phyloP scores from a whole-genome alignment of 768 basidiomycete genomes.

The Antrodiella citrinella region DNA sequence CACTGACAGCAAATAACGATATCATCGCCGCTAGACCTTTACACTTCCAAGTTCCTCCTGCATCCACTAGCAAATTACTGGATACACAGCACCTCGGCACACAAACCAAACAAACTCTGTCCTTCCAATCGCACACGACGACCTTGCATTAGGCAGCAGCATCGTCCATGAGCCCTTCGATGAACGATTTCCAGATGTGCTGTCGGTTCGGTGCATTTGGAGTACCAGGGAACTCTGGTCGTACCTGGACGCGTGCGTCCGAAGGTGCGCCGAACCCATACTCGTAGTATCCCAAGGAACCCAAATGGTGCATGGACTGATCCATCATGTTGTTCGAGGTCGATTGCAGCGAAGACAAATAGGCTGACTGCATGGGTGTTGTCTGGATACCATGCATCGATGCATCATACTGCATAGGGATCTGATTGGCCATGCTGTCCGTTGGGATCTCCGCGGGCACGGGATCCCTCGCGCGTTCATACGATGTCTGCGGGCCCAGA shows the following conservation, averaged over 20 bases:
- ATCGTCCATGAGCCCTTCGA: constrained; percentile 1
- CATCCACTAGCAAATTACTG: too few relatives aligned
- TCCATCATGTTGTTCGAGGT: not conserved
- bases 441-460: not conserved
- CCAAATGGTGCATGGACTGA: not conserved
- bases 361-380: not conserved
- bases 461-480: not conserved
- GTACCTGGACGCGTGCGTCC: not conserved
- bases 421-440: not conserved
- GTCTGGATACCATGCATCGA: not conserved
- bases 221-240: not conserved
- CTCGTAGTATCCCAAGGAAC: not conserved
- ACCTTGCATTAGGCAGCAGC: not conserved
- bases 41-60: too few relatives aligned
- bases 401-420: not conserved
- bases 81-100: too few relatives aligned
- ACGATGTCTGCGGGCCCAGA: not conserved
- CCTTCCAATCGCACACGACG: not conserved
- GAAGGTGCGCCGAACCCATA: not conserved
- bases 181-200: constrained; percentile 1
- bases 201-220: not conserved
- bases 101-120: too few relatives aligned
- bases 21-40: too few relatives aligned
- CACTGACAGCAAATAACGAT: too few relatives aligned
- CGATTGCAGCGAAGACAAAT: not conserved